A percentile compares a stretch with the other conserved stretches of the same genome.
Evolutionary conservation across 1,284 basidiomycete genomes (phyloP).

Genomic region (Agroathelia rolfsii): DNA sequence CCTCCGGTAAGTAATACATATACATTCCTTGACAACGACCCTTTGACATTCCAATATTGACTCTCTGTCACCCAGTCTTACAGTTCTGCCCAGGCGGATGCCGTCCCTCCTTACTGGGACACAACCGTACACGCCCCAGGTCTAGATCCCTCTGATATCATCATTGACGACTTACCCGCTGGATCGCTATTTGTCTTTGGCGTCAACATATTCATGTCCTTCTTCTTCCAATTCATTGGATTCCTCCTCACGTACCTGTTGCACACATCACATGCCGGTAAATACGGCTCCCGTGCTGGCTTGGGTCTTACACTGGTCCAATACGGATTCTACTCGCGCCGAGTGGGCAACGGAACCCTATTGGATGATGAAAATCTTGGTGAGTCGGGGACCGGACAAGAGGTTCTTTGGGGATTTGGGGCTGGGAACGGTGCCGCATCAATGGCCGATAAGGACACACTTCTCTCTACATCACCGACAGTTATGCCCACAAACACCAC

Average conservation of each 20-base stretch:
- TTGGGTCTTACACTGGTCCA: conserved; percentile 93
- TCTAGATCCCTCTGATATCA: conserved; percentile 47
- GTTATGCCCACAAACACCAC: conserved; percentile 9
- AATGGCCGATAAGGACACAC: conserved; percentile 4
- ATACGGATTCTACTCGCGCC: conserved; percentile 61
- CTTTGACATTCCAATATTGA: conserved; percentile 3
- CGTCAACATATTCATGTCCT: conserved; percentile 78
- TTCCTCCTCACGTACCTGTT: conserved; percentile 92
- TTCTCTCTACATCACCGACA: conserved; percentile 6
- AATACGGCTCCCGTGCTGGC: conserved; percentile 89
- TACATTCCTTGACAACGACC: conserved; percentile 9
- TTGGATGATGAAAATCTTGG: too few species aligned
- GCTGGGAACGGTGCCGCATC: too few species aligned
- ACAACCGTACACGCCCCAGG: conserved; percentile 80
- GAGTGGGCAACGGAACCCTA: conserved; percentile 19
- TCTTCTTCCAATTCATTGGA: conserved; percentile 95
- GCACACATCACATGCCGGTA: conserved; percentile 90
- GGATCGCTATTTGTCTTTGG: conserved; percentile 63
- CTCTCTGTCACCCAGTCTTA: conserved; percentile 60
- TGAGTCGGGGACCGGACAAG: too few species aligned
- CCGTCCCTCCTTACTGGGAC: conserved; percentile 95
- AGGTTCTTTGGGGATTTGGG: too few species aligned
- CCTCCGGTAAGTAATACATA: conserved; percentile 60
- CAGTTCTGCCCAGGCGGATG: conserved; percentile 79
- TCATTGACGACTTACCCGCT: conserved; percentile 69